Base-by-base conservation (phyloP, 345 rosid species). In the Brassica nigra region DNA sequence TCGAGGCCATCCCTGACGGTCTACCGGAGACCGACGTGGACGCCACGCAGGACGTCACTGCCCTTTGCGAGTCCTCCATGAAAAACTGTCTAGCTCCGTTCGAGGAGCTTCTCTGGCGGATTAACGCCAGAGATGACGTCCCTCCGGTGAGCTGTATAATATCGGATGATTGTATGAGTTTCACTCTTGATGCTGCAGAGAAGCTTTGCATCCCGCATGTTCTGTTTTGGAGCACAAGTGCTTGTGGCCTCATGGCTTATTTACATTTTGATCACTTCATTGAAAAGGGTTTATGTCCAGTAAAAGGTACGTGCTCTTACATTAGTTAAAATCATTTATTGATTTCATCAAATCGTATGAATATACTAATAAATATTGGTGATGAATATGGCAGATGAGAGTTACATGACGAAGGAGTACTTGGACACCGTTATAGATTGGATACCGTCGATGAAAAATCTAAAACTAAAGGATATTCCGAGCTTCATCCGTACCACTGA, bases 361-460 rank as follows among this genome's bases (percentile, higher is more conserved):
- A 6, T 34, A 37, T 54, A 15, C 66, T 62, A 12, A 28, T 28
- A 15, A 52, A 59, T 31, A 23, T 1, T 23, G 62, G 65, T 36
- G 28, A 28, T 42, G 42, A 5, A 28, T 61, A 34, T 80, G 9
- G 34, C 71, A 84, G 83, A 82, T 82, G 75, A 66, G 37, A 79
- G 66, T 12, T 55, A 69, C 37, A 6, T 44, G 20, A 68, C 58
- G 12, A 44, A 68, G 27, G 73, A 49, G 4, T n/a, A 47, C 62
- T 63, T 85, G 8, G 85, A 85, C 23, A 74, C 80, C 1, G 36
- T 11, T 0, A 62, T 82, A n/a, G 82, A 82, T 66, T 85, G 84
- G 83, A 80, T 85, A 55, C 86, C 88, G 0, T 77, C 77, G 2
- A 74, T 85, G 83, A 69, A 68, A 33, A 62, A 72, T 6, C 58